These are phyloP conservation scores for Neocatenulostroma microsporum DNA, from an alignment of 2,329 filamentous ascomycete genomes.

Conservation along the genomic window DNA sequence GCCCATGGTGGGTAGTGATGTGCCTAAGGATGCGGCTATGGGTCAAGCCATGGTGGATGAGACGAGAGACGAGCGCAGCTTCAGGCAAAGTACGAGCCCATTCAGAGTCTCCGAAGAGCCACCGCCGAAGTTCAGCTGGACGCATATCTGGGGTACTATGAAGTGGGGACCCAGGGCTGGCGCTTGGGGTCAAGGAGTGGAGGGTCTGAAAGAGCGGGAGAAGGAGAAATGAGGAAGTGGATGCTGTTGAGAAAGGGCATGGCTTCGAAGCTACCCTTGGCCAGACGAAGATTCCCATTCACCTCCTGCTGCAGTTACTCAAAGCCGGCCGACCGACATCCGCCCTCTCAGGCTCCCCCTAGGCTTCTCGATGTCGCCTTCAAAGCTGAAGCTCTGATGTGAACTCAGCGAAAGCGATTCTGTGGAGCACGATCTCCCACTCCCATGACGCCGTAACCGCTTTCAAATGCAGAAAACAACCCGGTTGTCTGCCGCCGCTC, in stretches of 20 bases:
- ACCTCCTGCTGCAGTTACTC: no score
- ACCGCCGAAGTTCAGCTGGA: slow-evolving; percentile 45
- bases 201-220: slow-evolving; percentile 36
- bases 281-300: no score
- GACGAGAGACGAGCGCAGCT: slow-evolving; percentile 29
- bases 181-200: slow-evolving; percentile 45
- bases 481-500: background rate
- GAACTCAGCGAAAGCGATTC: no score
- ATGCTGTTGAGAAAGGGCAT: background rate
- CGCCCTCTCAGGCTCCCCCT: background rate
- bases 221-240: slow-evolving; percentile 21
- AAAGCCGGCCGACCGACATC: background rate
- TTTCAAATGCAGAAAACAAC: no score
- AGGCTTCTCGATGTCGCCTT: no score
- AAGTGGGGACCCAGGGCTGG: slow-evolving; percentile 48
- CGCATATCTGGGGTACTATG: slow-evolving; percentile 48
- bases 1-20: background rate
- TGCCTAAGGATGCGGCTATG: slow-evolving; percentile 13
- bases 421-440: no score
- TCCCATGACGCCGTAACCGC: no score
- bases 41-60: slow-evolving; percentile 18
- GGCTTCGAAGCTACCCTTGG: background rate
- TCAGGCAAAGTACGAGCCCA: slow-evolving; percentile 37
- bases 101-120: slow-evolving; percentile 38
- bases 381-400: no score